Base-by-base conservation (phyloP, 306 rosid species). In the Prunus armeniaca region DNA sequence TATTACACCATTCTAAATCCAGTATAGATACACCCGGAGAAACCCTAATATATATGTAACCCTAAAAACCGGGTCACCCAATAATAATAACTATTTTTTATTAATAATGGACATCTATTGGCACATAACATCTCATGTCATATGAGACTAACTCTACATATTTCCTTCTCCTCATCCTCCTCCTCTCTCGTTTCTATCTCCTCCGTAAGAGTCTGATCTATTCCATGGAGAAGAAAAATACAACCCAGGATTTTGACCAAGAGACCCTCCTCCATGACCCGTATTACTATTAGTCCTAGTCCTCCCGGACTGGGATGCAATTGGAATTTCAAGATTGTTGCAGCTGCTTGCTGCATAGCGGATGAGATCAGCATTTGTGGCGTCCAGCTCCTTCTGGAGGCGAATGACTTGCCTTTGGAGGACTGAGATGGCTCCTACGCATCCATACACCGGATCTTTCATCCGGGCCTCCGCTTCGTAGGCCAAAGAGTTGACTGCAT, bases 401-500 rank as follows among this genome's bases (percentile, higher is more conserved):
- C 87, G 82, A 50, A 91, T 66, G 34, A 93, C 88, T 67, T 93
- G 96, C 51, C 90, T 71, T 75, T 93, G 98, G 46, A 93, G 97
- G 57, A 87, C 89, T 5, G 98, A 91, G 71, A 93, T 89, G 47
- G 90, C 90, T 3, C 96, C 98, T 25, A 91, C 97, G 67, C 98
- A 93, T 27, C 98, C 98, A 69, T 93, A 93, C 6, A 93, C 97
- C 0, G 98, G 98, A 68, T 93, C 98, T 57, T 90, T 93, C 46
- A 91, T 87, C 70, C 98, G 76, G 1, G 98, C 98, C 80, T 90
- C 98, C 5, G 98, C 98, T 74, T 93, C 98, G 43, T 93, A 93
- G 18, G 98, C 98, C 18, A 93, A 73, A 41, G 98, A 93, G 70
- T 91, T 93, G 41, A 93, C 94, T 0, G 98, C 88, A 32, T 93